These are phyloP conservation scores for Musa balbisiana DNA, from an alignment of 202 grass and related monocot genomes.

Conservation along the genomic window DNA sequence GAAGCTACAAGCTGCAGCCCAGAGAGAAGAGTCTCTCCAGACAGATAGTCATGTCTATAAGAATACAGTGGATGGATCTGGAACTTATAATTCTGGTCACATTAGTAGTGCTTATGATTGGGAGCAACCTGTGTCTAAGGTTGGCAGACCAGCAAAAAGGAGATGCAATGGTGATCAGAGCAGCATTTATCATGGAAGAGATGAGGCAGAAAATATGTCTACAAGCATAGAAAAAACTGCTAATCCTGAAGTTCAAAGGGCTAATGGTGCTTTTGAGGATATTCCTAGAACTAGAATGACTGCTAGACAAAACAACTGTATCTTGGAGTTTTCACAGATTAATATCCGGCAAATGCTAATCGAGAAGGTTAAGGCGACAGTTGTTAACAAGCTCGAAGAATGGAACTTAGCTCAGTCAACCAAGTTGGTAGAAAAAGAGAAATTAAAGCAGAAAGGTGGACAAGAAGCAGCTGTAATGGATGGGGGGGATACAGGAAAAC, in stretches of 20 bases:
- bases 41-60: slow-evolving; percentile 36
- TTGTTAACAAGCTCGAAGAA: slow-evolving; percentile 54
- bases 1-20: background rate
- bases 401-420: slow-evolving; percentile 29
- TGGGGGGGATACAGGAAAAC: slow-evolving; percentile 39
- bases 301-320: slow-evolving; percentile 54
- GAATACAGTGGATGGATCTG: slow-evolving; percentile 38
- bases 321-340: slow-evolving; percentile 68
- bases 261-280: slow-evolving; percentile 40
- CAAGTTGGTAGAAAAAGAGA: slow-evolving; percentile 1
- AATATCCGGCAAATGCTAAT: slow-evolving; percentile 57
- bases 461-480: slow-evolving; percentile 28
- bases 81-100: slow-evolving; percentile 23
- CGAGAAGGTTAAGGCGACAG: slow-evolving; percentile 54
- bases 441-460: slow-evolving; percentile 5
- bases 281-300: slow-evolving; percentile 49
- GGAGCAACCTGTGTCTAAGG: slow-evolving; percentile 44
- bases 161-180: slow-evolving; percentile 42
- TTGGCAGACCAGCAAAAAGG: slow-evolving; percentile 57
- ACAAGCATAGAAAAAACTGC: slow-evolving; percentile 32
- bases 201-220: slow-evolving; percentile 37
- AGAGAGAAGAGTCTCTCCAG: background rate
- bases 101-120: too few species aligned
- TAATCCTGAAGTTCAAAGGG: slow-evolving; percentile 37
- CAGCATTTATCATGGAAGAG: slow-evolving; percentile 29